A percentile compares a stretch with the other conserved stretches of the same genome.
These are phyloP conservation scores for Ilex aquifolium DNA, from an alignment of 257 asterid species.

Conservation along the genomic window DNA sequence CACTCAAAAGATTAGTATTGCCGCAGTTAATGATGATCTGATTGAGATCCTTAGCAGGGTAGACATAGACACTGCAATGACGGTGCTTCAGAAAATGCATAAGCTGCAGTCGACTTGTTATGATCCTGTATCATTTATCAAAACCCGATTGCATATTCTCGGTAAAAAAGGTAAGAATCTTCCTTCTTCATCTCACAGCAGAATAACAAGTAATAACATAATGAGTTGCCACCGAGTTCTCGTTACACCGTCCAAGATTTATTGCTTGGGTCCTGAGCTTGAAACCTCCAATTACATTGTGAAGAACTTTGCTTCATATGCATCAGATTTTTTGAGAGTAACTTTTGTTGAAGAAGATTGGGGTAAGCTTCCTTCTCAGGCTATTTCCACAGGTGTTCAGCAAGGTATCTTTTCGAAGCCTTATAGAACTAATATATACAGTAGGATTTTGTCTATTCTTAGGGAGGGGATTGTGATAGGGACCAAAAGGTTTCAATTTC, in stretches of 20 bases:
- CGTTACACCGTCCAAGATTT: slow-evolving; percentile 73
- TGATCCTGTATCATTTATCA: slow-evolving; percentile 52
- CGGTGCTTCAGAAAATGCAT: slow-evolving; percentile 62
- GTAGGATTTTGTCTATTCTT: slow-evolving; percentile 60
- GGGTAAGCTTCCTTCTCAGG: slow-evolving; percentile 52
- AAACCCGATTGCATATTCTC: slow-evolving; percentile 23
- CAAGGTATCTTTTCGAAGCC: slow-evolving; percentile 69
- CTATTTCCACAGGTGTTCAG: slow-evolving; percentile 43
- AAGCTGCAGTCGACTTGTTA: slow-evolving; percentile 60
- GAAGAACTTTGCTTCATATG: slow-evolving; percentile 62
- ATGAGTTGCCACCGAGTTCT: slow-evolving; percentile 84
- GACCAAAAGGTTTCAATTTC: slow-evolving; percentile 59
- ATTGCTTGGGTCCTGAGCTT: slow-evolving; percentile 90
- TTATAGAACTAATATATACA: slow-evolving; percentile 47
- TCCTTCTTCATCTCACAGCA: slow-evolving; percentile 26
- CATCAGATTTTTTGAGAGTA: slow-evolving; percentile 75
- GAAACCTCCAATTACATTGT: slow-evolving; percentile 84
- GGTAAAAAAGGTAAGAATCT: slow-evolving; percentile 20
- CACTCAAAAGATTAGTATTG: slow-evolving; percentile 69
- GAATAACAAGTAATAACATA: slow-evolving; percentile 40
- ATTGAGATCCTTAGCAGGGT: slow-evolving; percentile 43
- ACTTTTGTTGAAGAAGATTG: slow-evolving; percentile 98
- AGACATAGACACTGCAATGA: slow-evolving; percentile 42
- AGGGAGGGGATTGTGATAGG: slow-evolving; percentile 73
- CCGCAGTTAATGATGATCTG: slow-evolving; percentile 46